These are phyloP conservation scores for Triticum turgidum DNA, from an alignment of 176 grass and related monocot genomes.

Conservation along the genomic window DNA sequence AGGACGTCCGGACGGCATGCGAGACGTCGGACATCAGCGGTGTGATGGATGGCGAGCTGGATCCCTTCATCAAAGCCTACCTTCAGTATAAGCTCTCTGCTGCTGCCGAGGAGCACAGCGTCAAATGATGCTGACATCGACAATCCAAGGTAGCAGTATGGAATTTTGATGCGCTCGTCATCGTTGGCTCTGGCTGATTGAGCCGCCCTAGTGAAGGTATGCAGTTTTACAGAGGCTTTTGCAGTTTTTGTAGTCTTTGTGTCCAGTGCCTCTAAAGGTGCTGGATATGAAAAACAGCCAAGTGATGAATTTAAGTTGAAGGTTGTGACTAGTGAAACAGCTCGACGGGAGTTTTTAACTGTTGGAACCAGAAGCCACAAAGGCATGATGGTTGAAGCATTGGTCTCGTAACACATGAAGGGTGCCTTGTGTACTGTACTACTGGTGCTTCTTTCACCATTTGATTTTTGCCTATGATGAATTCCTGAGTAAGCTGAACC, in stretches of 20 bases:
- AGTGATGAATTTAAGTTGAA: neutral
- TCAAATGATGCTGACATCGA: neutral
- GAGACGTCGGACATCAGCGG: constrained; percentile 72
- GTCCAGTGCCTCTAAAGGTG: neutral
- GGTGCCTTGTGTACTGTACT: neutral
- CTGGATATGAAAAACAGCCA: neutral
- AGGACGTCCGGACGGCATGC: constrained; percentile 72
- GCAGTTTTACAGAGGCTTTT: neutral
- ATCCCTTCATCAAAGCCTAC: constrained; percentile 79
- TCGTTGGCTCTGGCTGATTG: neutral
- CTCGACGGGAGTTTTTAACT: neutral
- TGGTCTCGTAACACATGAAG: neutral
- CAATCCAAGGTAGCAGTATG: neutral
- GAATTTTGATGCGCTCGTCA: neutral
- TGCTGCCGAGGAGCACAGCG: constrained; percentile 27
- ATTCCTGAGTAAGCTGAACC: neutral
- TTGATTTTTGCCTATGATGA: neutral
- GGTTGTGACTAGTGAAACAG: neutral
- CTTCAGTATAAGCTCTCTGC: constrained; percentile 63
- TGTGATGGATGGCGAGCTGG: constrained; percentile 87
- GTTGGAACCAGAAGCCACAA: constrained; percentile 12
- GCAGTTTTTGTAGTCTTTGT: neutral
- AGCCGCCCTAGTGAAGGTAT: neutral
- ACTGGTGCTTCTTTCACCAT: neutral
- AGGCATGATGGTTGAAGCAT: neutral